A percentile compares a stretch with the other conserved stretches of the same genome.
phyloP scores from a whole-genome alignment of 1,284 basidiomycete genomes.

The Sporisorium sorghi region DNA sequence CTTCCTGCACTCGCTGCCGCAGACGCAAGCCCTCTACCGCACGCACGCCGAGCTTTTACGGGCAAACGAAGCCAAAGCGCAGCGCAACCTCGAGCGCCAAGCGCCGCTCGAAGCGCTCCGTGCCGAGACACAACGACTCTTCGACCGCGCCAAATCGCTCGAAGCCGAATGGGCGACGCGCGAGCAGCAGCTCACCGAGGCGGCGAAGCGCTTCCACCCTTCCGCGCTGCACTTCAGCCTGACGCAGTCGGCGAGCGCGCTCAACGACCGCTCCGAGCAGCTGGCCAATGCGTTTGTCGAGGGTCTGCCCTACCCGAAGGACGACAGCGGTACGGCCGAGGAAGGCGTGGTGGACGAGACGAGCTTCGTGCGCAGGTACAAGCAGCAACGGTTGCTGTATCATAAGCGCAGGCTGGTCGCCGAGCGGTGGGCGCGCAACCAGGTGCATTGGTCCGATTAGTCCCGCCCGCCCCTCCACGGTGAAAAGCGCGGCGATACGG shows the following conservation, averaged over 20 bases:
- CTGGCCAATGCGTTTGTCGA: slow-evolving; percentile 66
- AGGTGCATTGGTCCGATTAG: slow-evolving; percentile 56
- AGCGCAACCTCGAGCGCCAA: slow-evolving; percentile 52
- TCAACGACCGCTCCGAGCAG: slow-evolving; percentile 60
- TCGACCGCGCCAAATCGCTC: slow-evolving; percentile 48
- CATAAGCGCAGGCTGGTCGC: slow-evolving; percentile 53
- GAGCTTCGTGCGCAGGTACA: slow-evolving; percentile 55
- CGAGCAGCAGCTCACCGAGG: slow-evolving; percentile 51
- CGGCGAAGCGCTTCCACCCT: slow-evolving; percentile 58
- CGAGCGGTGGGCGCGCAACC: slow-evolving; percentile 53
- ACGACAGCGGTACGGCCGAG: slow-evolving; percentile 25
- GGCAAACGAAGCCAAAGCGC: slow-evolving; percentile 52
- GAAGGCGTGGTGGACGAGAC: slow-evolving; percentile 35
- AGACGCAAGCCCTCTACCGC: slow-evolving; percentile 42
- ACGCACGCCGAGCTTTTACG: slow-evolving; percentile 48
- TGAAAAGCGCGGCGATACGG: no score
- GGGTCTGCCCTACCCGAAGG: slow-evolving; percentile 47
- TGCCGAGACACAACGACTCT: slow-evolving; percentile 53
- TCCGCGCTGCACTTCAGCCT: slow-evolving; percentile 54
- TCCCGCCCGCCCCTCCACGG: not conserved
- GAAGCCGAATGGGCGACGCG: slow-evolving; percentile 50
- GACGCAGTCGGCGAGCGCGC: slow-evolving; percentile 44
- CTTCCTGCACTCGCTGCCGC: slow-evolving; percentile 50
- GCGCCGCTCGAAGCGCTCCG: slow-evolving; percentile 56
- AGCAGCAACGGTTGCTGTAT: slow-evolving; percentile 51